phyloP scores from a whole-genome alignment of 345 rosid genomes.

The Gossypium anomalum region DNA sequence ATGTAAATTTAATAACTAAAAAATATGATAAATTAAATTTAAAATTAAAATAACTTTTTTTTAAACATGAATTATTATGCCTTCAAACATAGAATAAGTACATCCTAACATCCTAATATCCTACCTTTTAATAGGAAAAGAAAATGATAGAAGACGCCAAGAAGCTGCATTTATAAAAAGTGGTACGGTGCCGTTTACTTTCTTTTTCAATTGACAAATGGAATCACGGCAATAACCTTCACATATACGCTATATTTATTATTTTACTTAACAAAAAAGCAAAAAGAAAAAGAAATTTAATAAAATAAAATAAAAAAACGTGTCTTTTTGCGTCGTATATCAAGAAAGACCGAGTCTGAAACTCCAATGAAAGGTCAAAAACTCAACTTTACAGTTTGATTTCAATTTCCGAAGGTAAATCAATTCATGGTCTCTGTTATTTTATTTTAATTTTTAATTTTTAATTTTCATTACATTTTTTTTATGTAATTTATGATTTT shows the following conservation, averaged over 20 bases:
- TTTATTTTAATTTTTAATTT: not conserved
- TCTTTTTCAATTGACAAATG: not conserved
- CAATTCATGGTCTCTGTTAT: not conserved
- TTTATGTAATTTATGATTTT: not conserved
- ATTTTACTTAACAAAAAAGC: not conserved
- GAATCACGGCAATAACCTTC: not conserved
- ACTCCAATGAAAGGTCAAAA: conserved; percentile 11
- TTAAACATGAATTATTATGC: too few relatives aligned
- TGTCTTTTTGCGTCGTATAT: not conserved
- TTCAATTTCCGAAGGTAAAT: conserved; percentile 13
- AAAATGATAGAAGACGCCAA: not conserved
- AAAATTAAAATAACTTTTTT: too few relatives aligned
- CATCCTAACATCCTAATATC: too few relatives aligned
- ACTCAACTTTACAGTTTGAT: conserved; percentile 5
- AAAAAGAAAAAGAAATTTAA: not conserved
- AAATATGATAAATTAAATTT: too few relatives aligned
- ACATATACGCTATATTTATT: not conserved
- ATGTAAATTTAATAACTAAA: too few relatives aligned
- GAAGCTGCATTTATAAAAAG: not conserved
- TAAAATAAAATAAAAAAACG: not conserved
- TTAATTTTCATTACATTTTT: not conserved
- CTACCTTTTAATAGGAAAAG: not conserved
- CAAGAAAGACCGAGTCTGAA: not conserved
- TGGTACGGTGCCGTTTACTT: not conserved
- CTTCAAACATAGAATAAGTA: too few relatives aligned